Evolutionary conservation across 2,329 filamentous ascomycete genomes (phyloP).

Genomic region (Cryphonectria radicalis): DNA sequence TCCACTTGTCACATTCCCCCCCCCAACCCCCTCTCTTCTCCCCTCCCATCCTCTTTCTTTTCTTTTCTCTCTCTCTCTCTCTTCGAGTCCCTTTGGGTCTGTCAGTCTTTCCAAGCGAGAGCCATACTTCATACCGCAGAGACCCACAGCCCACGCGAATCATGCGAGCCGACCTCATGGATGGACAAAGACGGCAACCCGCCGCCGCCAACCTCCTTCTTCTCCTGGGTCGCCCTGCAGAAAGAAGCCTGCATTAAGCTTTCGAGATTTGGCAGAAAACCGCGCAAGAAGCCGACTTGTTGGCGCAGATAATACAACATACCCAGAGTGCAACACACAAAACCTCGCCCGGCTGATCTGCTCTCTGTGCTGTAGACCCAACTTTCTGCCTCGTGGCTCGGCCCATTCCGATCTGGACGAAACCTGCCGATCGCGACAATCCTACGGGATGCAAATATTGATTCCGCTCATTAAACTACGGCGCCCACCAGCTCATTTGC

Average conservation of each 20-base stretch:
- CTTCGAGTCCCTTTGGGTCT: background rate
- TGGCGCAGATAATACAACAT: background rate
- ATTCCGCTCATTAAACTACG: background rate
- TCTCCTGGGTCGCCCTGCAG: background rate
- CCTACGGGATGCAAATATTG: background rate
- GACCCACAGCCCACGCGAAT: background rate
- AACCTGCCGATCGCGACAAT: constrained; percentile 2
- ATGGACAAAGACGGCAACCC: too few relatives aligned
- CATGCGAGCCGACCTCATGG: background rate
- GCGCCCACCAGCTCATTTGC: background rate
- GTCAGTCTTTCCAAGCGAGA: background rate
- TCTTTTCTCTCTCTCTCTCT: too few relatives aligned
- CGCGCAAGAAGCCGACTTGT: too few relatives aligned
- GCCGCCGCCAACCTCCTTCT: too few relatives aligned
- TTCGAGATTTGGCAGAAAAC: too few relatives aligned
- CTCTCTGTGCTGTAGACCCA: background rate
- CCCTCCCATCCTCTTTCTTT: background rate
- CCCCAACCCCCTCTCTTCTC: too few relatives aligned
- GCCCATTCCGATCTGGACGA: constrained; percentile 8
- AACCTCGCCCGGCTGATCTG: background rate
- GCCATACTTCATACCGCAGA: background rate
- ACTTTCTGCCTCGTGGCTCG: constrained; percentile 8
- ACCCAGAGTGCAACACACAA: background rate
- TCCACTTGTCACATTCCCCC: constrained; percentile 4
- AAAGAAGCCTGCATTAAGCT: background rate